These are phyloP conservation scores for Saccharomycopsis selenospora DNA, from an alignment of 805 yeast species.

Conservation along the genomic window DNA sequence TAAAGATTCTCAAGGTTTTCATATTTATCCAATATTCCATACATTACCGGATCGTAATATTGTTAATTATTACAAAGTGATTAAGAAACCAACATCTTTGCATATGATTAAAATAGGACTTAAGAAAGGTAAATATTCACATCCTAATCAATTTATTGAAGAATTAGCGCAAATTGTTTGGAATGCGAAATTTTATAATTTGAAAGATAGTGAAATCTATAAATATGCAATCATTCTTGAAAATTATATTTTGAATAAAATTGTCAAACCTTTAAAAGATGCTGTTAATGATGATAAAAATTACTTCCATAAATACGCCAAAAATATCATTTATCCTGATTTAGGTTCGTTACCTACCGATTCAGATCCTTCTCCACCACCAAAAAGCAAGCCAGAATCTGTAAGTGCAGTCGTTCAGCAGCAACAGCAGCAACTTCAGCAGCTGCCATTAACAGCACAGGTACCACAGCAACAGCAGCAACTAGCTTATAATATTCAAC, in stretches of 20 bases:
- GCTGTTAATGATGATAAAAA: background rate
- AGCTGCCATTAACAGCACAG: background rate
- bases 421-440: too few relatives aligned
- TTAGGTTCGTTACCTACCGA: conserved; percentile 65
- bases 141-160: conserved; percentile 60
- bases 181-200: conserved; percentile 84
- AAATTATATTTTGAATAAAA: conserved; percentile 31
- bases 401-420: background rate
- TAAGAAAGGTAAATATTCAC: conserved; percentile 45
- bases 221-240: conserved; percentile 52
- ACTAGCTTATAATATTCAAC: background rate
- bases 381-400: background rate
- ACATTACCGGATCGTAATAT: conserved; percentile 63
- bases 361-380: background rate
- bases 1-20: conserved; percentile 36
- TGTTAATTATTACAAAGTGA: conserved; percentile 73
- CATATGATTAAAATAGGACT: conserved; percentile 59
- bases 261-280: conserved; percentile 27
- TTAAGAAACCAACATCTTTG: conserved; percentile 75
- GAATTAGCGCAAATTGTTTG: conserved; percentile 82
- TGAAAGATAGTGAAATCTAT: conserved; percentile 58
- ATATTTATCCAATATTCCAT: conserved; percentile 52
- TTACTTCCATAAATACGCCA: conserved; percentile 29
- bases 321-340: conserved; percentile 33
- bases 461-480: background rate